Percentiles rank a stretch among this genome's conserved stretches.
phyloP scores from a whole-genome alignment of 768 basidiomycete genomes.

The Tricholoma hemisulphureum region DNA sequence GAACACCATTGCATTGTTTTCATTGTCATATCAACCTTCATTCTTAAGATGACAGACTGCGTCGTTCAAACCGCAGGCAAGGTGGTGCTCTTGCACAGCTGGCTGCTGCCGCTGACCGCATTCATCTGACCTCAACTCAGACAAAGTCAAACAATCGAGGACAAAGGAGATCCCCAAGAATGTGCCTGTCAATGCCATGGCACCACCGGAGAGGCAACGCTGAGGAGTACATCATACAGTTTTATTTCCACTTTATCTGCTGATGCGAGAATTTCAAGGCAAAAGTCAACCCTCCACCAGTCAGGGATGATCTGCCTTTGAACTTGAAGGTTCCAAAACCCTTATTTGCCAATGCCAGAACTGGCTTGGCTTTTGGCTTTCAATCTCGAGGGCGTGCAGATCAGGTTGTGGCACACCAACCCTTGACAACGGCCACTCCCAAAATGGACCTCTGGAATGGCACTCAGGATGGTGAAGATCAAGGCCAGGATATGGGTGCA shows the following conservation, averaged over 20 bases:
- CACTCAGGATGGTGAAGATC: neutral
- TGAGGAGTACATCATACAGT: too few relatives aligned
- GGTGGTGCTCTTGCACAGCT: neutral
- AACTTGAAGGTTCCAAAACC: neutral
- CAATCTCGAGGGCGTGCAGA: neutral
- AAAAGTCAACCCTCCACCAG: neutral
- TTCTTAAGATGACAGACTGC: neutral
- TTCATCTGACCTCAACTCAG: too few relatives aligned
- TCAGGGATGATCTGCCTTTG: neutral
- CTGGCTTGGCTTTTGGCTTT: neutral
- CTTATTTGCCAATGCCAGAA: neutral
- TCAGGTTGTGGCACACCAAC: neutral
- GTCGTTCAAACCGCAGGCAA: neutral
- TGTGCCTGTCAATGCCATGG: neutral
- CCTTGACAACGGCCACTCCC: neutral
- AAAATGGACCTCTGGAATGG: neutral
- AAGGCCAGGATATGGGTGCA: neutral
- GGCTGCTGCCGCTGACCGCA: neutral
- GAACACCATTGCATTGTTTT: neutral
- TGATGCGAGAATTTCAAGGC: neutral
- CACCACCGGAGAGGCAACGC: neutral
- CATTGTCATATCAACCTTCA: neutral
- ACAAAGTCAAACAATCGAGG: too few relatives aligned
- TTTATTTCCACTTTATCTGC: too few relatives aligned
- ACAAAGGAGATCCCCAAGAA: too few relatives aligned